Evolutionary conservation across 2,329 filamentous ascomycete species (phyloP).

Genomic region (Apiospora kogelbergensis): DNA sequence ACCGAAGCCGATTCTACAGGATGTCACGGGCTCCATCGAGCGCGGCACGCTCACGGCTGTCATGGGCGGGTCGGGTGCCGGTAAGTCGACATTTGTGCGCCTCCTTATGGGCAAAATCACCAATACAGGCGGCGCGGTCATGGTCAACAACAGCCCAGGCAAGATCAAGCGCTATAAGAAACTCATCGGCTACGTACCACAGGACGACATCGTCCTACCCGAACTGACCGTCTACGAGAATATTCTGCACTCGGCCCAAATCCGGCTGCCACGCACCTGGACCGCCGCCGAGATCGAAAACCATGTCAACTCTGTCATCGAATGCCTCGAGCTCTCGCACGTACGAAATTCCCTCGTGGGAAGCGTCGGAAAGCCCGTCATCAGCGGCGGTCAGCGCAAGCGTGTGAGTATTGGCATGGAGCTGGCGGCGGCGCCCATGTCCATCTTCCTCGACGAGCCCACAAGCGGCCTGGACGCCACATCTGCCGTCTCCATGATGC

Average conservation of each 20-base stretch:
- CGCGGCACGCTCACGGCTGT: slow-evolving; percentile 55
- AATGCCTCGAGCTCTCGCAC: slow-evolving; percentile 52
- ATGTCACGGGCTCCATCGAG: slow-evolving; percentile 54
- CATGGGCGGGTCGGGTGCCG: slow-evolving; percentile 61
- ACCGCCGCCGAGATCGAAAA: slow-evolving; percentile 46
- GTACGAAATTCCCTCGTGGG: slow-evolving; percentile 53
- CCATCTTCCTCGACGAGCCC: slow-evolving; percentile 53
- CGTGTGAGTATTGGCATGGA: slow-evolving; percentile 61
- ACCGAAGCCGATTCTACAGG: slow-evolving; percentile 47
- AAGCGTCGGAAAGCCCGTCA: slow-evolving; percentile 48
- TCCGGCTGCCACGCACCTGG: slow-evolving; percentile 54
- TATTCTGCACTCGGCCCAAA: slow-evolving; percentile 57
- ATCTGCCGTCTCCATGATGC: slow-evolving; percentile 56
- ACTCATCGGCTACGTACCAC: slow-evolving; percentile 61
- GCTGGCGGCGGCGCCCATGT: slow-evolving; percentile 56
- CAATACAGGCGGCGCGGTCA: slow-evolving; percentile 50
- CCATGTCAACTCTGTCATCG: slow-evolving; percentile 57
- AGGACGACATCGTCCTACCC: slow-evolving; percentile 60
- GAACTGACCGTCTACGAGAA: slow-evolving; percentile 63
- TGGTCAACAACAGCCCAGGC: slow-evolving; percentile 51
- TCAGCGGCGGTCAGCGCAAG: slow-evolving; percentile 59
- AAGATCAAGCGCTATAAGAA: slow-evolving; percentile 55
- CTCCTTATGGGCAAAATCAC: slow-evolving; percentile 59
- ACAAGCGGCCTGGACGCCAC: slow-evolving; percentile 56
- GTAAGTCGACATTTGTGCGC: slow-evolving; percentile 60